Evolutionary conservation across 805 yeast species (phyloP).

Genomic region (Yamadazyma sp.): DNA sequence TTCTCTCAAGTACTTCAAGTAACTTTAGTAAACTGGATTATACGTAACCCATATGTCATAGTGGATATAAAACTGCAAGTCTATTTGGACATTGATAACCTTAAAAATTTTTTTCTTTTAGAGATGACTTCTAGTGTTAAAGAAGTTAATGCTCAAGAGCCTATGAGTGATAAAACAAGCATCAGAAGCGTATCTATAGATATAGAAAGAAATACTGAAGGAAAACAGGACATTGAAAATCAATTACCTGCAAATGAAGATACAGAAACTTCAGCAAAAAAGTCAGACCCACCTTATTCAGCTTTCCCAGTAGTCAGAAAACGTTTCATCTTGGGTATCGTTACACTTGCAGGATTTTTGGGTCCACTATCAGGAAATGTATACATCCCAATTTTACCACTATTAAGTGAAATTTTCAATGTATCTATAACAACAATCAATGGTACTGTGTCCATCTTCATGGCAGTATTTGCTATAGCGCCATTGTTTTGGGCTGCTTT

Average conservation of each 20-base stretch:
- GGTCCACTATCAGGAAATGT: conserved; percentile 60
- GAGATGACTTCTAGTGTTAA: too few species aligned
- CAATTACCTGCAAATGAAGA: not conserved
- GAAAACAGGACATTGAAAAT: not conserved
- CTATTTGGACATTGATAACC: too few species aligned
- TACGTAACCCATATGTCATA: too few species aligned
- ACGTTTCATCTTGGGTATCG: conserved; percentile 31
- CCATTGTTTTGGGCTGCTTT: conserved; percentile 56
- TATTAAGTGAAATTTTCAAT: conserved; percentile 37
- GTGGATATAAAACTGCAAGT: too few species aligned
- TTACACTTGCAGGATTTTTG: conserved; percentile 49
- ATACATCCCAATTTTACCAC: conserved; percentile 52
- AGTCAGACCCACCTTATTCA: conserved; percentile 18
- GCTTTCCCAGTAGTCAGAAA: conserved; percentile 31
- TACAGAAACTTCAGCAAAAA: not conserved
- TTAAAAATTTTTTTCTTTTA: too few species aligned
- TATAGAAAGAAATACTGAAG: not conserved
- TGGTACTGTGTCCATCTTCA: conserved; percentile 56
- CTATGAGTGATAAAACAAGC: too few species aligned
- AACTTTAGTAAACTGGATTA: too few species aligned
- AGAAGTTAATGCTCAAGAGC: too few species aligned
- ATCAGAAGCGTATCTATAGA: too few species aligned
- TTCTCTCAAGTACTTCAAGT: too few species aligned
- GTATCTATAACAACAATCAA: conserved; percentile 44
- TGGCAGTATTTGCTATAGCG: conserved; percentile 53